Base-by-base conservation (phyloP, 2,329 filamentous ascomycete species). In the Pseudodiploospora longispora region DNA sequence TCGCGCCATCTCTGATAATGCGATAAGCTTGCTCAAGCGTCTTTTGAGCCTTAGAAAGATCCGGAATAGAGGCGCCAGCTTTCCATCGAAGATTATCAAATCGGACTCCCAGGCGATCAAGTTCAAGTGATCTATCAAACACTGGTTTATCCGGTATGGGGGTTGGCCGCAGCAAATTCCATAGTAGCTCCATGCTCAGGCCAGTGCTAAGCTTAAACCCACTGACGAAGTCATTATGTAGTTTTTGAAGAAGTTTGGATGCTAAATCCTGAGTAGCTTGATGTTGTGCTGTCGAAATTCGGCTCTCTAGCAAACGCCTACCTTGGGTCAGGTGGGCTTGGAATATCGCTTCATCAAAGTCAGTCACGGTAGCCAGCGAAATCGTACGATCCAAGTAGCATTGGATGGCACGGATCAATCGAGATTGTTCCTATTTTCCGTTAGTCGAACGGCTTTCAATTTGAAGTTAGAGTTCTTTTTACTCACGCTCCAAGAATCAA, bases 121-220 rank as follows among this genome's bases (percentile, higher is more conserved):
- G 66, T 33, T 73, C 66, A 9, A 68, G 48, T 6, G 75, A 65
- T 32, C 69, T 70, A 29, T 69, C 60, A 36, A 81, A 62, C 0
- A 69, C 65, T 4, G 58, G 54, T 27, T 65, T 59, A 12, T 71
- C 69, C 2, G 70, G 63, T 27, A 82, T 69, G 4, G 79, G 72
- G 8, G 68, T 61, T 1, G 89, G 87, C 42, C 85, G 78, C 56
- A 94, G 77, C 2, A 70, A 57, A 36, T 78, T 76, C 91, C 90
- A 95, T 5, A 95, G 71, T 6, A 68, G 61, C 57, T 93, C 85
- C 85, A 94, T 93, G 52, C 80, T 83, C 9, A 89, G 68, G 0
- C 88, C 89, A 2, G 84, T 89, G 0, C 72, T 80, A 10, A 94
- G 67, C 44, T 80, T 80, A 66, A 89, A 90, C 2, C 79, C 81